These are phyloP conservation scores for Lachancea quebecensis DNA, from an alignment of 805 yeast species.

Conservation along the genomic window DNA sequence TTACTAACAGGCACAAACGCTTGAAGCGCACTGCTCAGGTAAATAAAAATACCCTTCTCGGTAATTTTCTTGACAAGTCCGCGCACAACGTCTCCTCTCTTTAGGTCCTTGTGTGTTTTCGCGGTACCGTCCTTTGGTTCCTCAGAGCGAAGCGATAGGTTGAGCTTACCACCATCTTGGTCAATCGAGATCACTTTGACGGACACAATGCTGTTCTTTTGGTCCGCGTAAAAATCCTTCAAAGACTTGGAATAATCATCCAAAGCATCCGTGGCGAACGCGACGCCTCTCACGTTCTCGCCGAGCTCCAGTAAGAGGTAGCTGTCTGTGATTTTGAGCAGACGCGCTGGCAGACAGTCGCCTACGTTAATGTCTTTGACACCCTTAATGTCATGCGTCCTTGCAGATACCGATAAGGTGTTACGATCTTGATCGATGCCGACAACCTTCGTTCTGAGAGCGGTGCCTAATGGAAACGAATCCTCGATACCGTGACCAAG, in stretches of 20 bases:
- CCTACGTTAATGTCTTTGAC: slow-evolving; percentile 48
- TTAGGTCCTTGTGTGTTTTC: slow-evolving; percentile 44
- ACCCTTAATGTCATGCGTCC: slow-evolving; percentile 37
- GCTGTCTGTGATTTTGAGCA: slow-evolving; percentile 50
- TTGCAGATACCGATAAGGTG: slow-evolving; percentile 43
- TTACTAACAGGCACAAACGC: slow-evolving; percentile 80
- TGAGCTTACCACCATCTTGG: slow-evolving; percentile 41
- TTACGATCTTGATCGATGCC: slow-evolving; percentile 49
- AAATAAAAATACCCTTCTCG: slow-evolving; percentile 70
- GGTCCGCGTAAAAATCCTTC: slow-evolving; percentile 39
- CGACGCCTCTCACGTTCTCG: slow-evolving; percentile 44
- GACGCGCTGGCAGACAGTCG: slow-evolving; percentile 51
- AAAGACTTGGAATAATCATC: slow-evolving; percentile 55
- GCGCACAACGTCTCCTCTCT: slow-evolving; percentile 63
- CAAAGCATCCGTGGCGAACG: slow-evolving; percentile 72
- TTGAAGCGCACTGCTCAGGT: slow-evolving; percentile 60
- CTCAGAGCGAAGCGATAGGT: slow-evolving; percentile 55
- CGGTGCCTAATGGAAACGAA: slow-evolving; percentile 67
- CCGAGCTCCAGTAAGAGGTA: slow-evolving; percentile 66
- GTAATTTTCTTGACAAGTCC: slow-evolving; percentile 77
- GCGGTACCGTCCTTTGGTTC: slow-evolving; percentile 46
- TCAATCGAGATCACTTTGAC: slow-evolving; percentile 44
- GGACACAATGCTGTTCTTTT: slow-evolving; percentile 44
- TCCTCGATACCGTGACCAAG: slow-evolving; percentile 43
- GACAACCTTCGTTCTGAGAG: slow-evolving; percentile 51